phyloP scores from a whole-genome alignment of 2,329 filamentous ascomycete species.

The Sporothrix dimorphospora region DNA sequence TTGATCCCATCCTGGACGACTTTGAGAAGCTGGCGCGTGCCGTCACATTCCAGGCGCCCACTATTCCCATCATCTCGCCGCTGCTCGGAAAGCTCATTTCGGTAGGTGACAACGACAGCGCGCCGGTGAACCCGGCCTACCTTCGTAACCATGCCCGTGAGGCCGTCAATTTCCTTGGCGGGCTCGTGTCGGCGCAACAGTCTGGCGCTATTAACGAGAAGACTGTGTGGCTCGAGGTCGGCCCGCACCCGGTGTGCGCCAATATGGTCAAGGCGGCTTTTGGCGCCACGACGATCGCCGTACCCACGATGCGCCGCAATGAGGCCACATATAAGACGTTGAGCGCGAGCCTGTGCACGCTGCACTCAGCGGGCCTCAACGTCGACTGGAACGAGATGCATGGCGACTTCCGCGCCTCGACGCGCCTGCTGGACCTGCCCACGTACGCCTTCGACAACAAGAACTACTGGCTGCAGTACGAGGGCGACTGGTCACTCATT shows the following conservation, averaged over 20 bases:
- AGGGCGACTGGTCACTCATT: conserved; percentile 71
- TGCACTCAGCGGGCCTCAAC: conserved; percentile 64
- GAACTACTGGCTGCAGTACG: conserved; percentile 68
- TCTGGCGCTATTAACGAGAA: conserved; percentile 64
- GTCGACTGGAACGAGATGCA: conserved; percentile 75
- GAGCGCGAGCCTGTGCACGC: conserved; percentile 56
- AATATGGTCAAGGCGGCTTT: conserved; percentile 70
- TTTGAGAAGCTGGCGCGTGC: conserved; percentile 54
- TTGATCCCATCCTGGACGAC: conserved; percentile 59
- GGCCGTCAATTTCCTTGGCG: conserved; percentile 69
- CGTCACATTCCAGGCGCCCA: conserved; percentile 49
- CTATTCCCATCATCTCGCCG: conserved; percentile 68
- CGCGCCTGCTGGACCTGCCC: conserved; percentile 63
- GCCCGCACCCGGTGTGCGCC: conserved; percentile 71
- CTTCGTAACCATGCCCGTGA: conserved; percentile 67
- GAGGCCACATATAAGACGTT: conserved; percentile 69
- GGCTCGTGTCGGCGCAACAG: conserved; percentile 61
- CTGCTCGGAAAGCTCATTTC: conserved; percentile 65
- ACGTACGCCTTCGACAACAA: conserved; percentile 74
- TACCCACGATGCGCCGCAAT: conserved; percentile 64
- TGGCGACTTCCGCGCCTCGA: conserved; percentile 48
- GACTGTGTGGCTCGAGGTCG: conserved; percentile 73
- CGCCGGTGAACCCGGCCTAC: conserved; percentile 63
- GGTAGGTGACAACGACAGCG: conserved; percentile 43
- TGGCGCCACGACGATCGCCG: conserved; percentile 55